A percentile compares a stretch with the other conserved stretches of the same genome.
phyloP scores from a whole-genome alignment of 116 monocot genomes.

The Dioscorea cayenensis region DNA sequence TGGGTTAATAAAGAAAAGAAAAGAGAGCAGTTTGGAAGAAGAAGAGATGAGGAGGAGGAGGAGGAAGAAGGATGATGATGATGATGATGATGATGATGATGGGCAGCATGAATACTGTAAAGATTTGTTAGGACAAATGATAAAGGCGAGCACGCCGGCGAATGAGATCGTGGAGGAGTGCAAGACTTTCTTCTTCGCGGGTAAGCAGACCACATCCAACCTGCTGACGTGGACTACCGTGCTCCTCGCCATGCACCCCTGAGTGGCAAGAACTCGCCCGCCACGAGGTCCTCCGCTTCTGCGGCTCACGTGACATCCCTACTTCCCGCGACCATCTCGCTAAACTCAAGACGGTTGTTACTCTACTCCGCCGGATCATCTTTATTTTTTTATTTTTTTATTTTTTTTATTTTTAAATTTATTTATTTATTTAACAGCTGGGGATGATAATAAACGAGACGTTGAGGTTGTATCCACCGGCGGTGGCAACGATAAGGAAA shows the following conservation, averaged over 20 bases:
- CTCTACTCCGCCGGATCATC: background rate
- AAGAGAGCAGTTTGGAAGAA: background rate
- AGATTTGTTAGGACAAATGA: slow-evolving; percentile 49
- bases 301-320: slow-evolving; percentile 38
- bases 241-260: slow-evolving; percentile 56
- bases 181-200: slow-evolving; percentile 74
- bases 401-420: background rate
- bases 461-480: slow-evolving; percentile 40
- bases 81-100: too few species aligned
- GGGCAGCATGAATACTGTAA: slow-evolving; percentile 2
- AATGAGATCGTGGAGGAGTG: slow-evolving; percentile 57
- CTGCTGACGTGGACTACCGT: slow-evolving; percentile 57
- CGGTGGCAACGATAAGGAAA: slow-evolving; percentile 33
- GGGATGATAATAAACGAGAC: slow-evolving; percentile 46
- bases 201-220: slow-evolving; percentile 55
- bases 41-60: background rate
- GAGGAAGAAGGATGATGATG: background rate
- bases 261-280: slow-evolving; percentile 53
- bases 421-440: slow-evolving; percentile 14
- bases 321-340: slow-evolving; percentile 38
- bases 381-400: background rate
- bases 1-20: slow-evolving; percentile 23
- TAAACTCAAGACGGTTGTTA: slow-evolving; percentile 39
- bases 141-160: slow-evolving; percentile 5
- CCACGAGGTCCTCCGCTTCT: slow-evolving; percentile 37